Evolutionary conservation across 163 green algal species (phyloP).

Genomic region (Chlamydomonas reinhardtii): DNA sequence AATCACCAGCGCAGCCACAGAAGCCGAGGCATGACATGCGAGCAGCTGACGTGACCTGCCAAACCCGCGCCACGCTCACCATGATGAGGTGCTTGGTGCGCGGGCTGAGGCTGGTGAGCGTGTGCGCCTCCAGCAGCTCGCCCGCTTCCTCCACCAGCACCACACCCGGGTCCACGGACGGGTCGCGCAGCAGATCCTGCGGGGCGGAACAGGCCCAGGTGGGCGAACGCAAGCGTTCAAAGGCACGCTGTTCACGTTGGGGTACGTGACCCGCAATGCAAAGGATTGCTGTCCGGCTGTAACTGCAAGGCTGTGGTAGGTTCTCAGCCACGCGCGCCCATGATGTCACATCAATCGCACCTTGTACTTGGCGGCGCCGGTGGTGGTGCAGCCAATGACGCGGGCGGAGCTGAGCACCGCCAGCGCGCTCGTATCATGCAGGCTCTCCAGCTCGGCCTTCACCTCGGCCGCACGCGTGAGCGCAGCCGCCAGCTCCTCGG

Average conservation of each 20-base stretch:
- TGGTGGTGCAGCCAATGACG: slow-evolving; percentile 79
- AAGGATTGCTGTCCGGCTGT: too few relatives aligned
- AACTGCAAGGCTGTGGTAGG: too few relatives aligned
- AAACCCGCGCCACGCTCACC: too few relatives aligned
- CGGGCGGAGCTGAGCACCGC: slow-evolving; percentile 55
- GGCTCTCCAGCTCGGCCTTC: slow-evolving; percentile 31
- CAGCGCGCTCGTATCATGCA: slow-evolving; percentile 47
- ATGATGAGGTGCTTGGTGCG: slow-evolving; percentile 82
- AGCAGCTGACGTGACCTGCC: too few relatives aligned
- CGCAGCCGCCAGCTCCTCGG: slow-evolving; percentile 35
- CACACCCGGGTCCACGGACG: slow-evolving; percentile 41
- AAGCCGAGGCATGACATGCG: too few relatives aligned
- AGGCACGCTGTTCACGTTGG: too few relatives aligned
- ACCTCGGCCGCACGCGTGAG: slow-evolving; percentile 25
- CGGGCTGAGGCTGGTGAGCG: slow-evolving; percentile 71
- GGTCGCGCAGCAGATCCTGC: slow-evolving; percentile 13
- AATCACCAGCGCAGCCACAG: too few relatives aligned
- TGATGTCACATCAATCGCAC: too few relatives aligned
- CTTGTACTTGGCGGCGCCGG: slow-evolving; percentile 57
- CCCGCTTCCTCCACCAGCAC: slow-evolving; percentile 84
- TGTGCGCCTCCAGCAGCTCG: slow-evolving; percentile 83
- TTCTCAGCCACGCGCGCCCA: too few relatives aligned
- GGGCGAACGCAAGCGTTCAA: too few relatives aligned
- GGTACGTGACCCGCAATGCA: too few relatives aligned
- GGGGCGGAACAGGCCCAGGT: too few relatives aligned